Percentiles rank a stretch among this genome's conserved stretches.
Evolutionary conservation across 2,329 filamentous ascomycete genomes (phyloP).

Genomic region (Botrytis pseudocinerea): DNA sequence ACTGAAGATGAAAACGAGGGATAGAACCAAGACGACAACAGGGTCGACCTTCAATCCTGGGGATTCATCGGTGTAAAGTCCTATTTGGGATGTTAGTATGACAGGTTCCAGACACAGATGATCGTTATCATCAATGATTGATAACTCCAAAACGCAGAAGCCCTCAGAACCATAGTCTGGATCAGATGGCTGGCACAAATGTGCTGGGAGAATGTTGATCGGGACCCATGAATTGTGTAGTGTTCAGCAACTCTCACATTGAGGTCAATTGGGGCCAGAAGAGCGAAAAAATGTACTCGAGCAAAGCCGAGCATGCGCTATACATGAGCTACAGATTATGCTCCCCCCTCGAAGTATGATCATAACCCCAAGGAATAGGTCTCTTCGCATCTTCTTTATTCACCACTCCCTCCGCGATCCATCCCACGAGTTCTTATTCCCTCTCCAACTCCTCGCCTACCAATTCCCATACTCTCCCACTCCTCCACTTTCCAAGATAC

Average conservation of each 20-base stretch:
- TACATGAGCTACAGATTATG: not conserved
- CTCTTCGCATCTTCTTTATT: not conserved
- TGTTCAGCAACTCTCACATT: not conserved
- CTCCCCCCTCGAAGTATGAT: not conserved
- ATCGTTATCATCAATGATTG: not conserved
- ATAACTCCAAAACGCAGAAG: not conserved
- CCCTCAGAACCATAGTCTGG: not conserved
- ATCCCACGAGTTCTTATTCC: not conserved
- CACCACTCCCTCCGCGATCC: not conserved
- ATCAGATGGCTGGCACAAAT: not conserved
- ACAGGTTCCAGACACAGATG: not conserved
- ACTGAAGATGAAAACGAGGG: constrained; percentile 97
- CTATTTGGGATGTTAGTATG: constrained; percentile 45
- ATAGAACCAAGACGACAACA: constrained; percentile 93
- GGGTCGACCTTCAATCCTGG: constrained; percentile 97
- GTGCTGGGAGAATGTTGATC: not conserved
- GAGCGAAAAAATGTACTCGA: not conserved
- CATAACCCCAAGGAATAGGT: not conserved
- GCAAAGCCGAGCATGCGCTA: not conserved
- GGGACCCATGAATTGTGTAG: not conserved
- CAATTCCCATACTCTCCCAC: constrained; percentile 3
- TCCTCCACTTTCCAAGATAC: not conserved
- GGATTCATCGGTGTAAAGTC: constrained; percentile 97
- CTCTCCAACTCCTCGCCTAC: not conserved
- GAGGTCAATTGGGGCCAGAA: not conserved